Evolutionary conservation across 257 asterid genomes (phyloP).

Genomic region (Solanum corneliomulleri): DNA sequence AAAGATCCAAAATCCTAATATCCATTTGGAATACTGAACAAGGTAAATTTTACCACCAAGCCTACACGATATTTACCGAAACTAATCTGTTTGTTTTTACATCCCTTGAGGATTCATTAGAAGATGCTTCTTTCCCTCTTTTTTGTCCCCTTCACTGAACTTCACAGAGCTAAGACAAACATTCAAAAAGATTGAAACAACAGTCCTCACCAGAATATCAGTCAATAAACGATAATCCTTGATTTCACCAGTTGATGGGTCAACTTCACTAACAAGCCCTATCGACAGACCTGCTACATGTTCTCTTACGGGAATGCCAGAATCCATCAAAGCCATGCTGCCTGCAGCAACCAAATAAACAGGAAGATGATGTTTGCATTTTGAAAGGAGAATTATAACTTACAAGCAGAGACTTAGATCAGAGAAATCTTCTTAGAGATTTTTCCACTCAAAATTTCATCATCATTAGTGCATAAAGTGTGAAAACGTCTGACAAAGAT

Average conservation of each 20-base stretch:
- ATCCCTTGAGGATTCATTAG: not conserved
- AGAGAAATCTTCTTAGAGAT: not conserved
- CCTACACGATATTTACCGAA: not conserved
- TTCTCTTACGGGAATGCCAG: conserved; percentile 81
- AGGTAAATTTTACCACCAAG: not conserved
- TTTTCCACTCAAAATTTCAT: not conserved
- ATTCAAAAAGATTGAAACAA: not conserved
- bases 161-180: not conserved
- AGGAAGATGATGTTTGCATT: not conserved
- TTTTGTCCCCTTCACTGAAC: not conserved
- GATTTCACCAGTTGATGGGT: conserved; percentile 79
- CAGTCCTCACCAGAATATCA: conserved; percentile 68
- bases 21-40: not conserved
- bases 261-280: conserved; percentile 79
- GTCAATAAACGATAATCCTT: conserved; percentile 72
- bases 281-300: conserved; percentile 92
- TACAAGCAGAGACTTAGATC: not conserved
- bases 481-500: not conserved
- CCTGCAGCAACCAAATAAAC: conserved; percentile 33
- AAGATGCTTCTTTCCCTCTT: not conserved
- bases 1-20: not conserved
- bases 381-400: not conserved
- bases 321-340: conserved; percentile 99
- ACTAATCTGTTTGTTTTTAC: not conserved
- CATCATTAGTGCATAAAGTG: not conserved